These are phyloP conservation scores for Mycena venus DNA, from an alignment of 768 basidiomycete genomes.

Conservation along the genomic window DNA sequence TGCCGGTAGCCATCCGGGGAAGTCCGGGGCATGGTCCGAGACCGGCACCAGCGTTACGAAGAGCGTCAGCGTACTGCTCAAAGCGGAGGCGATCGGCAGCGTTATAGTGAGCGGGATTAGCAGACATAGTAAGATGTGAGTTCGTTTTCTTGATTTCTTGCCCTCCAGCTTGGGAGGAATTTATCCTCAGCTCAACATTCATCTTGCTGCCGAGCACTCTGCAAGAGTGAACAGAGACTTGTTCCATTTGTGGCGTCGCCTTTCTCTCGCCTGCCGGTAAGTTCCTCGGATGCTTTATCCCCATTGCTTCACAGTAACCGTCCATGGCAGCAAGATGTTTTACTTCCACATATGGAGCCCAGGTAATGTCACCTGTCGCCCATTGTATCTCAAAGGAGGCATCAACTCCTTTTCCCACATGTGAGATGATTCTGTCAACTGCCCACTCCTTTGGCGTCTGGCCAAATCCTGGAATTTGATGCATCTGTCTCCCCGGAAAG, in stretches of 20 bases:
- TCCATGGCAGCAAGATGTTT: neutral
- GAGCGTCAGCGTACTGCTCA: neutral
- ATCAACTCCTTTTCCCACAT: constrained; percentile 1
- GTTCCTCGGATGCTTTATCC: neutral
- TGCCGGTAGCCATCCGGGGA: neutral
- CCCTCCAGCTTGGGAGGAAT: too few species aligned
- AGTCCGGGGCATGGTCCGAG: neutral
- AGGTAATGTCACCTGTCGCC: constrained; percentile 10
- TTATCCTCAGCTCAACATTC: too few species aligned
- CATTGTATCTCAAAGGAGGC: constrained; percentile 7
- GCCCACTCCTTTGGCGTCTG: constrained; percentile 7
- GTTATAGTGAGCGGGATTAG: neutral
- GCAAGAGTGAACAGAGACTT: too few species aligned
- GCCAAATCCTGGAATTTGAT: constrained; percentile 37
- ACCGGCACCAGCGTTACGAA: neutral
- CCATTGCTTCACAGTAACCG: neutral
- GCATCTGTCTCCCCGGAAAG: constrained; percentile 43
- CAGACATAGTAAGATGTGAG: neutral
- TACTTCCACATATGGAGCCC: constrained; percentile 7
- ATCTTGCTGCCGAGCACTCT: too few species aligned
- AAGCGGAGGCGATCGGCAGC: neutral
- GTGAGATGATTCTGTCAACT: neutral
- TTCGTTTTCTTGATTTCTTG: too few species aligned
- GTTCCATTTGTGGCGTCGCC: too few species aligned
- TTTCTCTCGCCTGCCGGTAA: too few species aligned